Conservation (phyloP, 768 basidiomycete genomes). For the Erythrobasidium yunnanense region DNA sequence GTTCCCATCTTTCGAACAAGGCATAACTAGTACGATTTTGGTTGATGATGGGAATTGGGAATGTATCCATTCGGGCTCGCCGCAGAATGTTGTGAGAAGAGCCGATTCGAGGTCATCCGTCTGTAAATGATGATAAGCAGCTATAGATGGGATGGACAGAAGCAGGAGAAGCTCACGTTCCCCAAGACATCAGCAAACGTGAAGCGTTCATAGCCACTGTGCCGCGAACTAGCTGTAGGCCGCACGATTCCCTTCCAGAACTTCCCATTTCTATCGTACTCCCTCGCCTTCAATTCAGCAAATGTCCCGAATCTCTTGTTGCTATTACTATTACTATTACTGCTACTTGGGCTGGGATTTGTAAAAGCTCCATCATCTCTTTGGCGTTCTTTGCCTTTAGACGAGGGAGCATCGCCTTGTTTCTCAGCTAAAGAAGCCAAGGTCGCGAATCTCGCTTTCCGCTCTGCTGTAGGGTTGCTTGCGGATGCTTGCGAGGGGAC, state of each 20-base stretch:
- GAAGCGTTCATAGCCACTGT: slow-evolving; percentile 9
- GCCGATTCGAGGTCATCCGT: slow-evolving; percentile 14
- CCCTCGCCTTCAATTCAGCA: not conserved
- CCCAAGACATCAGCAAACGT: slow-evolving; percentile 15
- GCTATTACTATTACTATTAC: not conserved
- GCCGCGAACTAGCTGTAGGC: not conserved
- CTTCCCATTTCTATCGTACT: not conserved
- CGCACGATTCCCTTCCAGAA: slow-evolving; percentile 12
- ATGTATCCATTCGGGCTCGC: slow-evolving; percentile 19
- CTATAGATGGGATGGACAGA: not conserved
- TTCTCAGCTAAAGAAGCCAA: not conserved
- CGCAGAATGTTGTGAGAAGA: slow-evolving; percentile 19
- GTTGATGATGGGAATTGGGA: slow-evolving; percentile 4
- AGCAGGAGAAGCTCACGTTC: not conserved
- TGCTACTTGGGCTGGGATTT: no score
- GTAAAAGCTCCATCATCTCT: no score
- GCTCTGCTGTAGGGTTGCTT: not conserved
- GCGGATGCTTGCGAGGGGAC: not conserved
- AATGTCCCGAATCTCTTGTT: not conserved
- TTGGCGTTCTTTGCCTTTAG: no score
- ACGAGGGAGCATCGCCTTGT: not conserved
- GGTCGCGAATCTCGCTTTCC: not conserved
- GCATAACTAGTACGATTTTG: slow-evolving; percentile 24
- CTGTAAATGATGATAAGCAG: not conserved
- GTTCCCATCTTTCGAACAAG: not conserved